Base-by-base conservation (phyloP, 2,329 filamentous ascomycete genomes). In the Pestalotiopsis sp. region DNA sequence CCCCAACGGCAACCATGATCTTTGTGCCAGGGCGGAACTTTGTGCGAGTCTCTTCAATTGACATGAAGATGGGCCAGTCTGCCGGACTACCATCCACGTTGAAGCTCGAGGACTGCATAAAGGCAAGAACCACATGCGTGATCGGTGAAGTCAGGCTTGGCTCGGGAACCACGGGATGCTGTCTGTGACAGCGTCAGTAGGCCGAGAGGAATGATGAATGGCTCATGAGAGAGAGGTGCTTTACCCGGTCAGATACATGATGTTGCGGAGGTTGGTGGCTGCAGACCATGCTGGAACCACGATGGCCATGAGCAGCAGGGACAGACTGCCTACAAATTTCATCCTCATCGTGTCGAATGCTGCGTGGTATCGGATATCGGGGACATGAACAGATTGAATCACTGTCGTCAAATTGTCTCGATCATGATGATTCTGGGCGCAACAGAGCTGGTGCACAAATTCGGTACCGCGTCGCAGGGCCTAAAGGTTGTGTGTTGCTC, bases 1-100 rank as follows among this genome's bases (percentile, higher is more conserved):
- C 89, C 14, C 89, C 90, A 57, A 92, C 84, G 20, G 89, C 86
- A 68, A 91, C 83, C 82, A 89, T 86, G 17, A 91, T 77, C 75
- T 91, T 88, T 63, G 85, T 84, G 4, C 81, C 82, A 0, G 83
- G 75, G 13, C 81, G 75, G 66, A 89, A 91, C 22, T 87, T 80
- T 30, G 79, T 78, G 20, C 88, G 84, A 58, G 89, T 80, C 3
- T 83, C 81, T 0, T 78, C 74, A 1, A 90, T 77, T 0, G 83
- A 75, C 76, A 85, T 83, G 71, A 89, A 90, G 3, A 77, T 66
- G 0, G 88, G 87, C 65, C 80, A 80, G 71, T 84, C 88, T 0
- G 77, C 72, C 22, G 79, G 79, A 0, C 80, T 70, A 0, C 78
- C 80, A 61, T 82, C 77, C 13, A 78, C 79, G 69, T 83, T 84